Conservation (phyloP, 805 yeast genomes). For the Cyberlindnera veronae region DNA sequence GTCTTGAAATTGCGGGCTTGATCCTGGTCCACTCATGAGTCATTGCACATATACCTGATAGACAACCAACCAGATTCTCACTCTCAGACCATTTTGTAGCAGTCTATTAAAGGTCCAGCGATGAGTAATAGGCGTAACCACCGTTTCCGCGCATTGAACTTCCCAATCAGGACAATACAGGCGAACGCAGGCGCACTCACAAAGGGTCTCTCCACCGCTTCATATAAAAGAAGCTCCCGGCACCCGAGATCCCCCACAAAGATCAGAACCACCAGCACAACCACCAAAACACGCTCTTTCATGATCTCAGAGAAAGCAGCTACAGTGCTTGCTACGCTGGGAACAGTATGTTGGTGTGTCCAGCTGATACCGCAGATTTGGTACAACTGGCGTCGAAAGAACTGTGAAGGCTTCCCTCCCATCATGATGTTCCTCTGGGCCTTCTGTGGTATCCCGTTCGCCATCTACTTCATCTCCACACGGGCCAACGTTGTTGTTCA, state of each 20-base stretch:
- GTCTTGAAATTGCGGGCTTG: constrained; percentile 7
- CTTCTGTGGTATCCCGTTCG: constrained; percentile 73
- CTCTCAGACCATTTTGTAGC: too few species aligned
- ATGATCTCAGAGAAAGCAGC: constrained; percentile 44
- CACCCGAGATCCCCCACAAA: too few species aligned
- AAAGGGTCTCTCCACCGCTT: neutral
- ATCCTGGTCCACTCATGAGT: too few species aligned
- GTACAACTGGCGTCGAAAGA: constrained; percentile 67
- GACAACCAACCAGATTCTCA: too few species aligned
- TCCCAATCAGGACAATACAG: constrained; percentile 1
- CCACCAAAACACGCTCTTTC: too few species aligned
- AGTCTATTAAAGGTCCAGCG: neutral
- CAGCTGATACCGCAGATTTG: constrained; percentile 85
- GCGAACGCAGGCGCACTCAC: neutral
- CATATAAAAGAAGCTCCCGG: too few species aligned
- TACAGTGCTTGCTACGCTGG: constrained; percentile 79
- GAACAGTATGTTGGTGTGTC: constrained; percentile 90
- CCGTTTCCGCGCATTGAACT: neutral
- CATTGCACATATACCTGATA: too few species aligned
- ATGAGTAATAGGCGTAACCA: too few species aligned
- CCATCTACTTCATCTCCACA: constrained; percentile 72
- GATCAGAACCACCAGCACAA: too few species aligned
- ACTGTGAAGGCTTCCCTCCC: constrained; percentile 85
- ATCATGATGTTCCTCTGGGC: constrained; percentile 88
- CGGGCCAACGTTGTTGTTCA: constrained; percentile 75